Evolutionary conservation across 2,329 filamentous ascomycete genomes (phyloP).

Genomic region (Sporothrix mexicana): DNA sequence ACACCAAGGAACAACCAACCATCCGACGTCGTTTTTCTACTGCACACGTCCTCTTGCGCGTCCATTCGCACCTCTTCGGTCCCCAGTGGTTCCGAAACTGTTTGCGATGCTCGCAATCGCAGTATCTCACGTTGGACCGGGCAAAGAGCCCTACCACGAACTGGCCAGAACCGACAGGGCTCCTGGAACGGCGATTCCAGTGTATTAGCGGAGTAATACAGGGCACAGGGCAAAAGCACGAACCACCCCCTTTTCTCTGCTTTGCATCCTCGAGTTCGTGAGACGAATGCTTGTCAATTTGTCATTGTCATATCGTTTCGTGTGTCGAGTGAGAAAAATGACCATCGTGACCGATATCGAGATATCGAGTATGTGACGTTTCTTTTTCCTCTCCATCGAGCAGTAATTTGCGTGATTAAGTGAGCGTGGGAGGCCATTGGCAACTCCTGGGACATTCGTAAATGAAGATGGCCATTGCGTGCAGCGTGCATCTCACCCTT

Average conservation of each 20-base stretch:
- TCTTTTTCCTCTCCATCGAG: background rate
- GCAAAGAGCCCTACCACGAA: background rate
- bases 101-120: background rate
- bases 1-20: background rate
- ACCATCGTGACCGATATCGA: background rate
- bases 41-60: background rate
- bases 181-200: background rate
- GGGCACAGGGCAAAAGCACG: background rate
- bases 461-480: slow-evolving; percentile 22
- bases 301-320: slow-evolving; percentile 12
- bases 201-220: too few relatives aligned
- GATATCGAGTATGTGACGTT: background rate
- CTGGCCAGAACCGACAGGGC: background rate
- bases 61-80: background rate
- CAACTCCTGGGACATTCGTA: background rate
- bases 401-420: background rate
- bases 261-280: background rate
- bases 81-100: background rate
- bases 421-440: background rate
- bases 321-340: background rate
- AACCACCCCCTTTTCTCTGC: slow-evolving; percentile 16
- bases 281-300: background rate
- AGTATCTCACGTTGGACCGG: background rate
- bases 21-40: background rate
- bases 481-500: slow-evolving; percentile 5